Base-by-base conservation (phyloP, 2,329 filamentous ascomycete species). In the Hymenoscyphus linearis region DNA sequence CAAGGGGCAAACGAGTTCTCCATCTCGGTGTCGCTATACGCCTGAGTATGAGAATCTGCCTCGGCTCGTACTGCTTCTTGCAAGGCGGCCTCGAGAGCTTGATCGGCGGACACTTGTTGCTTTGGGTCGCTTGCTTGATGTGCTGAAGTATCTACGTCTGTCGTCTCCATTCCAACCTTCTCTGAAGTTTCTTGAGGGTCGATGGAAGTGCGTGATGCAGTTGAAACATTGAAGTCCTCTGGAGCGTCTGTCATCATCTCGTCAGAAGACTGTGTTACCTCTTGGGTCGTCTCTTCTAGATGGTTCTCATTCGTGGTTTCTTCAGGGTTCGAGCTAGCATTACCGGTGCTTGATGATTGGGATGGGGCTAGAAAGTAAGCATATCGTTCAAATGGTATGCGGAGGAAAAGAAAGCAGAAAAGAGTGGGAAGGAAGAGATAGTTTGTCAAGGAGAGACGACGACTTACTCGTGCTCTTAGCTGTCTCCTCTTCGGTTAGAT, bases 61-160 rank as follows among this genome's bases (percentile, higher is more conserved):
- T 71, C 68, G 27, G 68, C 67, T 18, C 65, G 67, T 22, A 68
- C 65, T 18, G 66, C 65, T 37, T 71, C 68, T 61, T 71, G 69
- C 35, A 71, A 56, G 9, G 68, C 68, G 25, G 65, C 66, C 27
- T 71, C 68, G 14, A 70, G 66, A n/a, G 63, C 66, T 53, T 65
- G 65, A 60, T 71, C 64, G 2, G 60, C 27, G 3, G 56, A 60
- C 9, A 18, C n/a, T 25, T 26, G 59, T 13, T 55, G 58, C 18
- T 52, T 56, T 50, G 44, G 44, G 44, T 50, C 44, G 25, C 18
- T 22, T 18, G 18, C 44, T 50, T 50, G 44, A n/a, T 50, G 44
- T 50, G 18, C 44, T 22, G 44, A 25, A 18, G 44, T 12, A 50
- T 50, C 44, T 10, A 50, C 18, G 13, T 10, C 22, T 0, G 44